A percentile compares a stretch with the other conserved stretches of the same genome.
phyloP scores from a whole-genome alignment of 352 stramenopile genomes.

The Pseudoperonospora humuli region DNA sequence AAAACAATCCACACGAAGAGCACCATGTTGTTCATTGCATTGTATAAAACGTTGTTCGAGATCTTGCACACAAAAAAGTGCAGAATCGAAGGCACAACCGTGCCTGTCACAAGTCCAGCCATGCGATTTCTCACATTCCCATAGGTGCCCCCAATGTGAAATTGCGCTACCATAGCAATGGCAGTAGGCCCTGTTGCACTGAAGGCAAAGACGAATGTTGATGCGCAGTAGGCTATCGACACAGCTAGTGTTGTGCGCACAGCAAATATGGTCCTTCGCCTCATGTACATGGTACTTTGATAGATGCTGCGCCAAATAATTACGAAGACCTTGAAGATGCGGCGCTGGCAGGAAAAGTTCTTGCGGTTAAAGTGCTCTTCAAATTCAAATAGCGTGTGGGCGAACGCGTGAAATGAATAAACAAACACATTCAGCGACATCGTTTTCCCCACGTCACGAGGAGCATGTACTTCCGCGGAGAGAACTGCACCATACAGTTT shows the following conservation, averaged over 20 bases:
- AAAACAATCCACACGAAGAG: conserved; percentile 63
- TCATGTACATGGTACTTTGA: conserved; percentile 36
- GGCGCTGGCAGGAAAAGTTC: conserved; percentile 48
- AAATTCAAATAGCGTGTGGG: conserved; percentile 56
- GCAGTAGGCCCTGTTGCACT: conserved; percentile 53
- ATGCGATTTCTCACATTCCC: conserved; percentile 61
- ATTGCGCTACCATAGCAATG: conserved; percentile 60
- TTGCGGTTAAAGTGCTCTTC: conserved; percentile 65
- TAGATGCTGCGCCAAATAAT: too few relatives aligned
- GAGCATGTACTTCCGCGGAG: conserved; percentile 29
- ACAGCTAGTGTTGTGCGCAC: conserved; percentile 58
- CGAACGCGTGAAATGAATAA: conserved; percentile 70
- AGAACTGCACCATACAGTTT: conserved; percentile 44
- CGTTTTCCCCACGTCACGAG: conserved; percentile 48
- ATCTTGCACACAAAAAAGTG: conserved; percentile 72
- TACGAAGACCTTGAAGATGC: conserved; percentile 50
- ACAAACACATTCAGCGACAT: conserved; percentile 77
- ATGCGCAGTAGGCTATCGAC: conserved; percentile 45
- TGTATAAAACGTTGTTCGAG: conserved; percentile 34
- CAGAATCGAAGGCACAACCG: conserved; percentile 65
- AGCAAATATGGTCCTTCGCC: conserved; percentile 40
- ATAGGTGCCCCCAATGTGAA: conserved; percentile 64
- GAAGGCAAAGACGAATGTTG: conserved; percentile 71
- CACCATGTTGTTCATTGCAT: conserved; percentile 55
- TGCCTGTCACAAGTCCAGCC: conserved; percentile 49